phyloP scores from a whole-genome alignment of 495 filamentous ascomycete genomes.

The Neurospora sp. region DNA sequence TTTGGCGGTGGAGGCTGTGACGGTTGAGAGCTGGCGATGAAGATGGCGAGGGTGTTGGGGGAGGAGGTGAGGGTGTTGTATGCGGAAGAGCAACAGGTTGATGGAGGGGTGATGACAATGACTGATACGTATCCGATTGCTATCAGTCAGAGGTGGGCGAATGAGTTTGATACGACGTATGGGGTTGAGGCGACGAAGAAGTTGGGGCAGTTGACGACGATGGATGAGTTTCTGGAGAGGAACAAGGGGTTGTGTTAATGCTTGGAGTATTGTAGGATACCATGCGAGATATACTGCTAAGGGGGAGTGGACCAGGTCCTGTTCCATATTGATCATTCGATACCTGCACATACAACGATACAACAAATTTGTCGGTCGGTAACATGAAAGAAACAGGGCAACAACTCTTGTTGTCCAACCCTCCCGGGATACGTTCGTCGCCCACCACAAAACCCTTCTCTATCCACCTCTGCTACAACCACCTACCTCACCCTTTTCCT shows the following conservation, averaged over 20 bases:
- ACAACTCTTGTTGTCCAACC: too few species aligned
- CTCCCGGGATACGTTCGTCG: too few species aligned
- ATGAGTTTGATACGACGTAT: background rate
- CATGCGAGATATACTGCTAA: background rate
- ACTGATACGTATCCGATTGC: background rate
- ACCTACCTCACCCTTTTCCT: background rate
- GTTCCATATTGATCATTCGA: too few species aligned
- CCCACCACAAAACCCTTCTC: too few species aligned
- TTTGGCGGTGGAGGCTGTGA: background rate
- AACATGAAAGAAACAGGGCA: too few species aligned
- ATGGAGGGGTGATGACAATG: background rate
- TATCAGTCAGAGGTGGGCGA: background rate
- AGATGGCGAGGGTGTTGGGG: background rate
- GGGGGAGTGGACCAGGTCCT: too few species aligned
- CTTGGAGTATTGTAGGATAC: background rate
- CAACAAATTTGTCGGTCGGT: too few species aligned
- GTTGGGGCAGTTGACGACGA: background rate
- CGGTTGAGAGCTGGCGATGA: background rate
- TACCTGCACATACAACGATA: too few species aligned
- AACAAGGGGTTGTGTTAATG: background rate
- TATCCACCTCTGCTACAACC: too few species aligned
- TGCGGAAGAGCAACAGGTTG: background rate
- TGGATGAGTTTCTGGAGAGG: background rate
- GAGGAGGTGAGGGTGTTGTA: background rate
- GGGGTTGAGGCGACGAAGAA: background rate